Base-by-base conservation (phyloP, 352 stramenopile species). In the Phytophthora tentaculata region DNA sequence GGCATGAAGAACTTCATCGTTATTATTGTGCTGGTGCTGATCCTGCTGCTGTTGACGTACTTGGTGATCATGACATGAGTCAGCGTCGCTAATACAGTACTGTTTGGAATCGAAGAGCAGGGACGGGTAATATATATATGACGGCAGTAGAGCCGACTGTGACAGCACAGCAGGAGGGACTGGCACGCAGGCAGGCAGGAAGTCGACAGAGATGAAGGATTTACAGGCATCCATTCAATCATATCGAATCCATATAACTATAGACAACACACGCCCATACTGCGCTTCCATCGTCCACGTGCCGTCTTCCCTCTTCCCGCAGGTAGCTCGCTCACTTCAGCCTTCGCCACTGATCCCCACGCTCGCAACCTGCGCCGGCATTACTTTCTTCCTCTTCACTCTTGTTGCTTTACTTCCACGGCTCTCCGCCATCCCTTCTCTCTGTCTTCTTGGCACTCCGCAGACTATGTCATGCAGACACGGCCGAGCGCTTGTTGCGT, bases 1-100 rank as follows among this genome's bases (percentile, higher is more conserved):
- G 87, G 87, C 58, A 86, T 95, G 80, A 90, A 92, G 73, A 95
- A 92, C 60, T 92, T 94, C 58, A 79, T 92, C 55, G 79, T 95
- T 53, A 94, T 95, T 79, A 92, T 95, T 71, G 87, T 91, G 73
- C 77, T 95, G 17, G 84, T 90, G 56, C 72, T 95, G 24, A 85
- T 95, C 63, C 66, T 95, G 71, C 76, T 95, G 48, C 72, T 95
- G 61, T 80, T 95, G 66, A 95, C 87, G 66, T 94, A 94, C 74
- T 78, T 94, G 64, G 87, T 94, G 64, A 94, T 94, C 64, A 95
- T 95, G 87, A 93, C 84, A 78, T 93, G 75, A 89, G 63, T 58
- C 19, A 24, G 9, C 19, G 20, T 24, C 41, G 41, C 41, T 51
- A 19, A 16, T 28, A 37, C 45, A 44, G 22, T 56, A 29, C 37